Base-by-base conservation (phyloP, 768 basidiomycete genomes). In the Xerocomellus amylosporus region DNA sequence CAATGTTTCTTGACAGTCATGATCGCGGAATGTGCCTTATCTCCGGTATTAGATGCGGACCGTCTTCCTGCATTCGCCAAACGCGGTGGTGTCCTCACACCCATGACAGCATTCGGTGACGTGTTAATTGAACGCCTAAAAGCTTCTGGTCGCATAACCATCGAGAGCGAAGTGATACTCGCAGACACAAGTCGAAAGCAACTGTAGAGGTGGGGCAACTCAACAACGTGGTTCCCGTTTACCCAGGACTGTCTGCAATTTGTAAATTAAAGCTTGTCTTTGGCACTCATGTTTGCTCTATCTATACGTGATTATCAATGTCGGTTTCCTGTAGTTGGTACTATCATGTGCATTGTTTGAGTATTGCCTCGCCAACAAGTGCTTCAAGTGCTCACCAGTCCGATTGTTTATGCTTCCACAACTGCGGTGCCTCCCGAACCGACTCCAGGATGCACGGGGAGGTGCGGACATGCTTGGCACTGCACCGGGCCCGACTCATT, bases 61-160 rank as follows among this genome's bases (percentile, higher is more conserved):
- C 75, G 73, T 15, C 79, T 93, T 2, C 81, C 91, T 0, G 59
- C 75, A 1, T 67, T 86, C 8, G 85, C 80, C 4, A 75, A 73
- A 46, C 69, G 75, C 43, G 94, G 93, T 13, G 94, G 95, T 1
- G 71, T 94, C 3, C 74, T 97, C 46, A 98, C 95, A 2, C 87
- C 94, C 0, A 82, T 87, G 70, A 84, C 82, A 5, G 94, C 90
- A 2, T 79, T 96, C 53, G 94, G 93, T 15, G 83, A 89, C 55
- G 81, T 83, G 8, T 69, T 95, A 36, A 73, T 93, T 34, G 78
- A 81, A 59, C 77, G 94, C 19, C 67, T 97, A 57, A 77, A 80
- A 55, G 74, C 71, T 20, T 82, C 78, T 8, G 85, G 82, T 0
- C 67, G 71, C 47, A 80, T 92, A 48, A 70, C 79, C 50, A 81